phyloP scores from a whole-genome alignment of 2,329 filamentous ascomycete genomes.

The Pseudodiploospora longispora region DNA sequence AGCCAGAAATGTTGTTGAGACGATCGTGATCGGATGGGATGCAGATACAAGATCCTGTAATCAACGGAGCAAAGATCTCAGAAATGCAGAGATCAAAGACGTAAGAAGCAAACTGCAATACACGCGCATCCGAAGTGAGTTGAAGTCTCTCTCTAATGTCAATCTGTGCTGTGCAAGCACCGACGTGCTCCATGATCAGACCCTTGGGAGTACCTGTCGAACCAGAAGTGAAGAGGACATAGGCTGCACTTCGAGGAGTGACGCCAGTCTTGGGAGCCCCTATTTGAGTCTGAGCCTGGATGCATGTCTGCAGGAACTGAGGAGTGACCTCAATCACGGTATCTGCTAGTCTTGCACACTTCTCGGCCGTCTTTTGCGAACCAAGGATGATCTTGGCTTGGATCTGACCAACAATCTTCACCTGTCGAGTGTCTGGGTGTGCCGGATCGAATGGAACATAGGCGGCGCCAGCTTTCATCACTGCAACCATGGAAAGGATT shows the following conservation, averaged over 20 bases:
- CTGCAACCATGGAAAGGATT: conserved; percentile 11
- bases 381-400: not conserved
- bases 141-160: not conserved
- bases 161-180: not conserved
- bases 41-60: conserved; percentile 9
- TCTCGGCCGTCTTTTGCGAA: not conserved
- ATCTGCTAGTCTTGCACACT: not conserved
- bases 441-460: not conserved
- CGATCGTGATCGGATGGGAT: conserved; percentile 10
- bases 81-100: conserved; percentile 5
- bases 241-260: not conserved
- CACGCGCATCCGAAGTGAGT: not conserved
- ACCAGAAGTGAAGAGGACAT: not conserved
- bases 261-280: too few species aligned
- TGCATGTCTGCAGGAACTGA: not conserved
- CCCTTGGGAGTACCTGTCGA: conserved; percentile 1
- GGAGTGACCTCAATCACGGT: not conserved
- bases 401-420: not conserved
- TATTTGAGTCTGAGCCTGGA: not conserved
- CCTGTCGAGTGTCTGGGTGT: not conserved
- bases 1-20: conserved; percentile 1
- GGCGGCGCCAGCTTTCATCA: not conserved
- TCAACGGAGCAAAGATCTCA: conserved; percentile 6
- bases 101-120: conserved; percentile 9
- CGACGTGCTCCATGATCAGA: not conserved